Evolutionary conservation across 2,329 filamentous ascomycete genomes (phyloP).

Genomic region (Penicillium freii): DNA sequence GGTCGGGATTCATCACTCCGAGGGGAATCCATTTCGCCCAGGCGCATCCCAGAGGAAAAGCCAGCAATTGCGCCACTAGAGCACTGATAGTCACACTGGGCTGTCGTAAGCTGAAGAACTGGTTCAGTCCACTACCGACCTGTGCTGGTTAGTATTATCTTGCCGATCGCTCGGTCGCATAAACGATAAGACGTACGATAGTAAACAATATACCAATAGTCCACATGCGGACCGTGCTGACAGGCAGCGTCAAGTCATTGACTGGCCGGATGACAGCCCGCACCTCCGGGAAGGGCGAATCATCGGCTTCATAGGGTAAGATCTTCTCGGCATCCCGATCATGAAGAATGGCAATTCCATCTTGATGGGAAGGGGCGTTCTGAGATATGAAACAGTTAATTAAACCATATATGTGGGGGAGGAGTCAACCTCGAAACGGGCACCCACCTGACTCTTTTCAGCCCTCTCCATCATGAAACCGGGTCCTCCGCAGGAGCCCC

Average conservation of each 20-base stretch:
- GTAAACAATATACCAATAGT: constrained; percentile 39
- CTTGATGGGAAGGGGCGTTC: constrained; percentile 9
- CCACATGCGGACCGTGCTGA: constrained; percentile 41
- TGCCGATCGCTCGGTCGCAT: not conserved
- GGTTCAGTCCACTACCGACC: constrained; percentile 40
- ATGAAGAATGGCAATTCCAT: constrained; percentile 26
- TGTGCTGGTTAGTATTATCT: constrained; percentile 12
- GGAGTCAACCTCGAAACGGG: not conserved
- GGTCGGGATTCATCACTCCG: constrained; percentile 44
- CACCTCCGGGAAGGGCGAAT: constrained; percentile 42
- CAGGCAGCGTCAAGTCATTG: constrained; percentile 32
- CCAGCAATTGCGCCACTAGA: constrained; percentile 44
- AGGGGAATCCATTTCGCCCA: constrained; percentile 42
- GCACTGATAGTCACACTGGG: constrained; percentile 42
- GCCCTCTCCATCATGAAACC: constrained; percentile 7
- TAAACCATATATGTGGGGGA: not conserved
- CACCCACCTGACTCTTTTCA: constrained; percentile 14
- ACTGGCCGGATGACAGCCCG: constrained; percentile 37
- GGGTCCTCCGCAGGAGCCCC: not conserved
- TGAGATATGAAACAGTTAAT: constrained; percentile 11
- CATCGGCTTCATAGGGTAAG: constrained; percentile 37
- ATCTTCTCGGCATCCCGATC: constrained; percentile 34
- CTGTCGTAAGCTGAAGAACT: constrained; percentile 41
- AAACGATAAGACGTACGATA: constrained; percentile 30
- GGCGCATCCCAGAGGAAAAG: constrained; percentile 45